Conservation (phyloP, 768 basidiomycete genomes). For the Bullera alba region DNA sequence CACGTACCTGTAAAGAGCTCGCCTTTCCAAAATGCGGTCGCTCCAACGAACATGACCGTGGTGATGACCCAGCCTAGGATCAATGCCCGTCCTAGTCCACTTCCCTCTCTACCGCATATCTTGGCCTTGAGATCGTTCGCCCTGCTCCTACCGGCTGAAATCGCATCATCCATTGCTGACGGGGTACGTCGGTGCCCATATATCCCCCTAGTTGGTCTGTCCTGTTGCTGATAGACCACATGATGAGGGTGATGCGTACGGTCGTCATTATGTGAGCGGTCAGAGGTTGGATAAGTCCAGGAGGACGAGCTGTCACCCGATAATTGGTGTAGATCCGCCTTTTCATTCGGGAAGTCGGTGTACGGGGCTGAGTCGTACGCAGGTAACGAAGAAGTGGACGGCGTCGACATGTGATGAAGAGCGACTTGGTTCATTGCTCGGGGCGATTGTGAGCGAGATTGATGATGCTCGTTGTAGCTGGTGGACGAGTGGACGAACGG, state of each 20-base stretch:
- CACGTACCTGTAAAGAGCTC: slow-evolving; percentile 73
- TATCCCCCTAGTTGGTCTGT: neutral
- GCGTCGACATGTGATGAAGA: too few relatives aligned
- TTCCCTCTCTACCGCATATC: slow-evolving; percentile 13
- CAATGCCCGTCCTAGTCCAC: slow-evolving; percentile 23
- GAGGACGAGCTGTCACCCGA: too few relatives aligned
- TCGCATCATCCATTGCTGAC: neutral
- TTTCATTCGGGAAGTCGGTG: too few relatives aligned
- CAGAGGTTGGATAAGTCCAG: too few relatives aligned
- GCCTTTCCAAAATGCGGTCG: slow-evolving; percentile 74
- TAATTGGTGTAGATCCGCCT: too few relatives aligned
- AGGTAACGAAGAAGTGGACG: too few relatives aligned
- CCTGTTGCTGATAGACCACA: neutral
- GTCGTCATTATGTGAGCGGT: too few relatives aligned
- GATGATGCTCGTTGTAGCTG: too few relatives aligned
- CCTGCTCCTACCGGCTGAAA: neutral
- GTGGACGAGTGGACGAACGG: neutral
- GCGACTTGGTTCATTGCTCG: too few relatives aligned
- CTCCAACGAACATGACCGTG: slow-evolving; percentile 66
- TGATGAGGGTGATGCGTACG: too few relatives aligned
- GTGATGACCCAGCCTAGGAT: slow-evolving; percentile 59
- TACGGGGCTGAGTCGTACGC: too few relatives aligned
- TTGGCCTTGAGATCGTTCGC: neutral
- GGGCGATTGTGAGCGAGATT: too few relatives aligned
- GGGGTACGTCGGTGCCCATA: neutral